Evolutionary conservation across 768 basidiomycete species (phyloP).

Genomic region (Cyathus striatus): DNA sequence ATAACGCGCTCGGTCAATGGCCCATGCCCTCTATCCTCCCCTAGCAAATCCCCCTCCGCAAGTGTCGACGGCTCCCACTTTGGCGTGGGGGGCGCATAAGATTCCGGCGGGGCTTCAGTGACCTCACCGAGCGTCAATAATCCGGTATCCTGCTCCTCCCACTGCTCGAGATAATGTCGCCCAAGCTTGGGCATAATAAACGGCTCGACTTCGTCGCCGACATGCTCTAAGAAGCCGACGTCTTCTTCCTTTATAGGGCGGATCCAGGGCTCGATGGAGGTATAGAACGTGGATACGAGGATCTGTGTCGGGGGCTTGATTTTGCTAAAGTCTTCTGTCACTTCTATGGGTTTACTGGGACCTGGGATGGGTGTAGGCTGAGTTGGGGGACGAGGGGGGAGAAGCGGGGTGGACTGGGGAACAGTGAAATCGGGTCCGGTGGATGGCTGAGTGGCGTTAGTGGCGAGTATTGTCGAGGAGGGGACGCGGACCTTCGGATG

Average conservation of each 20-base stretch:
- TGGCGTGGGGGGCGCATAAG: constrained; percentile 47
- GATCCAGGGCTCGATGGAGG: constrained; percentile 85
- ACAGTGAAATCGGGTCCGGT: constrained; percentile 58
- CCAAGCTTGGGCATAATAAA: constrained; percentile 84
- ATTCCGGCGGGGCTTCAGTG: constrained; percentile 27
- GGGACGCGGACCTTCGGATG: constrained; percentile 38
- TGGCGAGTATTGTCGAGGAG: constrained; percentile 1
- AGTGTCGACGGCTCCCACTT: constrained; percentile 85
- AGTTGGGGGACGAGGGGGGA: constrained; percentile 59
- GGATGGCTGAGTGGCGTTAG: constrained; percentile 14
- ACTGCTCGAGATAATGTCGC: constrained; percentile 82
- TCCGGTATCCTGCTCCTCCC: constrained; percentile 87
- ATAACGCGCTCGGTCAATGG: constrained; percentile 83
- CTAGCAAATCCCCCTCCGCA: constrained; percentile 59
- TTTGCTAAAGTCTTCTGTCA: constrained; percentile 86
- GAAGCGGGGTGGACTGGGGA: constrained; percentile 42
- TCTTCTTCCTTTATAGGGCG: constrained; percentile 93
- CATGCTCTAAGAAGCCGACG: constrained; percentile 86
- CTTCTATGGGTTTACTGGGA: constrained; percentile 80
- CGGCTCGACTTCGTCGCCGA: constrained; percentile 86
- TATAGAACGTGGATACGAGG: constrained; percentile 74
- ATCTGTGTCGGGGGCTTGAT: constrained; percentile 72
- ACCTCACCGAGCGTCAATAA: constrained; percentile 22
- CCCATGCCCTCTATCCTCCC: constrained; percentile 80
- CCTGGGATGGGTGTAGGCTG: constrained; percentile 64